Evolutionary conservation across 2,329 filamentous ascomycete species (phyloP).

Genomic region (Fusarium lyarnte): DNA sequence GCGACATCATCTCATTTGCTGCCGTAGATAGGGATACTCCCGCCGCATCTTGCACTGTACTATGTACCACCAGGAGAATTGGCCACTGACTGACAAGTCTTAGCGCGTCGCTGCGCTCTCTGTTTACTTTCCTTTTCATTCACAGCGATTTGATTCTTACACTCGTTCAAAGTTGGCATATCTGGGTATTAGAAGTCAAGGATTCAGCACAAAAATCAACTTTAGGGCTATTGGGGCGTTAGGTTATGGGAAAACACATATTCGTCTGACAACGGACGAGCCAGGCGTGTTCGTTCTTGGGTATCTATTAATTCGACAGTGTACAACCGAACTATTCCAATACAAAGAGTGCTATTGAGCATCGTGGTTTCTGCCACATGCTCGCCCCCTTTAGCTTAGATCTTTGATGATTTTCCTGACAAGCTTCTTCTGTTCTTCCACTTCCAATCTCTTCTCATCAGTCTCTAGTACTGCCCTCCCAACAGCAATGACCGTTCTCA

Average conservation of each 20-base stretch:
- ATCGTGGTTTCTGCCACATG: conserved; percentile 8
- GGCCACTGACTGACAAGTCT: background rate
- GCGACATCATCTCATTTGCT: background rate
- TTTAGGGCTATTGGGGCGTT: conserved; percentile 35
- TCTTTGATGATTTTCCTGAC: conserved; percentile 73
- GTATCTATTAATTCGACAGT: conserved; percentile 41
- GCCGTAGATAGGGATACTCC: background rate
- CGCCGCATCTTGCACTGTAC: background rate
- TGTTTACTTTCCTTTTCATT: conserved; percentile 6
- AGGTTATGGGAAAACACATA: conserved; percentile 29
- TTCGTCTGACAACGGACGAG: conserved; percentile 30
- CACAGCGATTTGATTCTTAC: conserved; percentile 32
- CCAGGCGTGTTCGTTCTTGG: conserved; percentile 35
- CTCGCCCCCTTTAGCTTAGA: conserved; percentile 52
- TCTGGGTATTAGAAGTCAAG: conserved; percentile 29
- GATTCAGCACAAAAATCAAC: conserved; percentile 21
- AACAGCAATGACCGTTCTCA: conserved; percentile 78
- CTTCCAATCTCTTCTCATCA: conserved; percentile 72
- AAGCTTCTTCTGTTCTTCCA: conserved; percentile 75
- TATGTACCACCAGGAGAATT: background rate
- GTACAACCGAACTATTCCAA: conserved; percentile 33
- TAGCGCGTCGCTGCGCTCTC: background rate
- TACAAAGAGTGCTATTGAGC: conserved; percentile 33
- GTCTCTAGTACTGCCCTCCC: conserved; percentile 80
- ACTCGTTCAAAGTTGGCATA: conserved; percentile 33